phyloP scores from a whole-genome alignment of 306 rosid species.

The Myrica gale region DNA sequence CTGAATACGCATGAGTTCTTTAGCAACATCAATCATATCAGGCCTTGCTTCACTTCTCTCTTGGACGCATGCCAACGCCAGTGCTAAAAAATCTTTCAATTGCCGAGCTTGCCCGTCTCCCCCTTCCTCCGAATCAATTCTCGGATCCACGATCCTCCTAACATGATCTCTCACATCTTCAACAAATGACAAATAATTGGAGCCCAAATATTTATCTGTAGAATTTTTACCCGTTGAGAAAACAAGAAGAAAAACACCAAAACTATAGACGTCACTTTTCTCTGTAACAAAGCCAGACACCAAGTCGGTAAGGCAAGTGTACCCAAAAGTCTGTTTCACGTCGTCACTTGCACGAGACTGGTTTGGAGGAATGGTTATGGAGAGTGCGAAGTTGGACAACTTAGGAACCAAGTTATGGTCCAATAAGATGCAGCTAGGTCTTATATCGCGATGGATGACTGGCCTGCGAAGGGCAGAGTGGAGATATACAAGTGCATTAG shows the following conservation, averaged over 20 bases:
- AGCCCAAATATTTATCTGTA: not conserved
- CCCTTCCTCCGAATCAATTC: not conserved
- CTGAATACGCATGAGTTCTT: not conserved
- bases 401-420: slow-evolving; percentile 15
- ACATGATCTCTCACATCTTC: not conserved
- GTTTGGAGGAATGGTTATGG: not conserved
- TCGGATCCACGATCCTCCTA: not conserved
- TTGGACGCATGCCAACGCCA: not conserved
- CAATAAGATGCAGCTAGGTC: not conserved
- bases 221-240: not conserved
- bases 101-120: not conserved
- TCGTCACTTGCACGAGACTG: not conserved
- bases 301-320: not conserved
- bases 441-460: not conserved
- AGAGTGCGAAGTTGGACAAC: not conserved
- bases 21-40: not conserved
- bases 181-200: not conserved
- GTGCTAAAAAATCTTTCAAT: not conserved
- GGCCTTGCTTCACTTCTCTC: not conserved
- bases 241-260: slow-evolving; percentile 2
- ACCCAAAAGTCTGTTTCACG: not conserved
- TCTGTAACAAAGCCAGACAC: not conserved
- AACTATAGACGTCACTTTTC: slow-evolving; percentile 1
- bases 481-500: slow-evolving; percentile 5
- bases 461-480: not conserved